phyloP scores from a whole-genome alignment of 2,329 filamentous ascomycete genomes.

The Ceratocystis albifundus region DNA sequence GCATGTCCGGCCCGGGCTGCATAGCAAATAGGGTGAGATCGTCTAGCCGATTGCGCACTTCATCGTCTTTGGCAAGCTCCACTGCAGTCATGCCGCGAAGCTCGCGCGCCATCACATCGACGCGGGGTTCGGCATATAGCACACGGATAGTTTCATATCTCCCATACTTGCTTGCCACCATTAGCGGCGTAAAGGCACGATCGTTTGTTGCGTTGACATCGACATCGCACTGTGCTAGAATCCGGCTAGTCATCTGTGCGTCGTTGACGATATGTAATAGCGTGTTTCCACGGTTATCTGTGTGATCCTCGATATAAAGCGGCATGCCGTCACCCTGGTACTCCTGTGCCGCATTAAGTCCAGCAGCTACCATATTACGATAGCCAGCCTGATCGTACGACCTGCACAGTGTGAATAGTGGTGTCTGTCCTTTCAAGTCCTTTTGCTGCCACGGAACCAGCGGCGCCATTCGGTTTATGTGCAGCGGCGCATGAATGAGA shows the following conservation, averaged over 20 bases:
- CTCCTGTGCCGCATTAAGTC: conserved; percentile 59
- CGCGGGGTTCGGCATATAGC: conserved; percentile 75
- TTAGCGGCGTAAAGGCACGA: conserved; percentile 85
- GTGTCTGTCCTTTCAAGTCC: conserved; percentile 97
- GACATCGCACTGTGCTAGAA: conserved; percentile 78
- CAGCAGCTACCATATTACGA: conserved; percentile 72
- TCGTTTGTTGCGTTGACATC: conserved; percentile 94
- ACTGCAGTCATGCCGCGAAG: conserved; percentile 82
- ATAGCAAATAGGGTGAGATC: conserved; percentile 78
- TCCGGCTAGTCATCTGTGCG: conserved; percentile 58
- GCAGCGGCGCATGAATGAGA: conserved; percentile 74
- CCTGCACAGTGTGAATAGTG: conserved; percentile 83
- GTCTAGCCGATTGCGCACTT: conserved; percentile 91
- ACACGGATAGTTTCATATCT: conserved; percentile 84
- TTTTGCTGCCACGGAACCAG: conserved; percentile 79
- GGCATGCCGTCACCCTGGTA: conserved; percentile 66
- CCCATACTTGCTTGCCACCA: conserved; percentile 98
- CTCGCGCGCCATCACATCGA: conserved; percentile 76
- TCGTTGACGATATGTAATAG: conserved; percentile 93
- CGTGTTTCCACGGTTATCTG: conserved; percentile 87
- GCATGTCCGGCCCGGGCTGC: conserved; percentile 57
- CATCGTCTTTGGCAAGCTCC: conserved; percentile 94
- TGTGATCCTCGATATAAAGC: conserved; percentile 85
- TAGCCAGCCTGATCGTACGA: conserved; percentile 92
- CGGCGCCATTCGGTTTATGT: conserved; percentile 66